Base-by-base conservation (phyloP, 2,329 filamentous ascomycete genomes). In the Alternaria arborescens region DNA sequence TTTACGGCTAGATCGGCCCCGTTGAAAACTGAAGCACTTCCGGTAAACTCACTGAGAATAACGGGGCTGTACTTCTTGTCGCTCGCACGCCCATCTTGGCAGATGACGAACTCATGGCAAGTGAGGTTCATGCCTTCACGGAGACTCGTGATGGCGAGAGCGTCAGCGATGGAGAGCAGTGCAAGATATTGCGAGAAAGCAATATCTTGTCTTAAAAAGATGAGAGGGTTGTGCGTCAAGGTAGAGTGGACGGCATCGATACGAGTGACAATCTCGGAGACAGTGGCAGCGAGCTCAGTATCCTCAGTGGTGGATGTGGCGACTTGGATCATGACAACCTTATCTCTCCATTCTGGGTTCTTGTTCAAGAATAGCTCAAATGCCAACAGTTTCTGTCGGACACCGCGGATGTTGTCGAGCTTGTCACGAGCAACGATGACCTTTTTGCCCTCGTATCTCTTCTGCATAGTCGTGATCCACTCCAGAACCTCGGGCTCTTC, bases 81-180 rank as follows among this genome's bases (percentile, higher is more conserved):
- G 63, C 87, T 81, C 52, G 85, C 84, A 67, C 87, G 87, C 41
- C 94, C 94, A 72, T 98, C 94, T 75, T 98, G 94, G 74, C 94
- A 97, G 68, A 92, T 92, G 34, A 97, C 86, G 73, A 93, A 98
- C 77, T 98, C 94, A 76, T 98, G 95, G 6, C 91, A 94, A 0
- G 94, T 97, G 57, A 98, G 81, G 76, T 97, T 98, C 95, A 98
- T 98, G 64, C 94, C 94, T 77, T 98, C 94, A 53, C 95, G 92
- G 70, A 98, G 88, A 75, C 93, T 96, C 2, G 94, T 96, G 72
- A 98, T 95, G 87, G 97, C 95, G 51, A 98, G 83, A 3, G 91
- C 91, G 80, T 98, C 94, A 2, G 94, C 95, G 53, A 96, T 90
- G 3, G 92, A 93, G 47, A 97, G 85, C 8, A 98, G 83, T 2